Base-by-base conservation (phyloP, 148 eudicot species). In the Limonium bicolor region DNA sequence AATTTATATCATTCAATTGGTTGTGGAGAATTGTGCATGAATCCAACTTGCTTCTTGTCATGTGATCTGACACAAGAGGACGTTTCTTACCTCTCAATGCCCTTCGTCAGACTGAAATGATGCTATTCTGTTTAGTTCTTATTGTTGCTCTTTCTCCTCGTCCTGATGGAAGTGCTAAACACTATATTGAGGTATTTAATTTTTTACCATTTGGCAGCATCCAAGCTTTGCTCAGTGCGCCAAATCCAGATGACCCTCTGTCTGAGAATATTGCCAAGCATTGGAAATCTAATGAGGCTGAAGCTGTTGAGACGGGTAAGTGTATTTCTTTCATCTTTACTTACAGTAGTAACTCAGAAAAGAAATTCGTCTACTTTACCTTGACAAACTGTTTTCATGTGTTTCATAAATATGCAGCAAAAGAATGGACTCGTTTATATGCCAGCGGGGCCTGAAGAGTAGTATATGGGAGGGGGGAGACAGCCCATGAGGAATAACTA, bases 251-350 rank as follows among this genome's bases (percentile, higher is more conserved):
- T 39, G 95, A 92, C 50, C 95, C 99, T 21, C 85, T 92, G 23
- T 92, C 99, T 12, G 95, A 92, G 66, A 92, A 92, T 62, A 76
- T 92, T 45, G 99, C 95, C 30, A 92, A 92, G 65, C 99, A 92
- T 51, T 92, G 95, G 99, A 92, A 92, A 64, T 17, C 83, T 11
- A 63, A 85, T 35, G 99, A 92, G 58, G 71, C 56, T 41, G 95
- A 81, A 67, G 99, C 99, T 46, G 94, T 92, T 35, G 99, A 81
- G 70, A 92, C 99, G 43, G 99, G 99, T 90, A 66, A 41, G 13
- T 21, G 1, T 18, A 27, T 23, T 27, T 13, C 21, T 14, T 2
- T 22, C 17, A 39, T 38, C 23, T 10, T 10, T 36, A 15, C n/a
- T n/a, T n/a, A n/a, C n/a, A 9, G 20, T 2, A 36, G 40, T 36